Evolutionary conservation across 2,329 filamentous ascomycete genomes (phyloP), one percentile per base, ranked within the genome.

Genomic region (Cladosporium sp.): DNA sequence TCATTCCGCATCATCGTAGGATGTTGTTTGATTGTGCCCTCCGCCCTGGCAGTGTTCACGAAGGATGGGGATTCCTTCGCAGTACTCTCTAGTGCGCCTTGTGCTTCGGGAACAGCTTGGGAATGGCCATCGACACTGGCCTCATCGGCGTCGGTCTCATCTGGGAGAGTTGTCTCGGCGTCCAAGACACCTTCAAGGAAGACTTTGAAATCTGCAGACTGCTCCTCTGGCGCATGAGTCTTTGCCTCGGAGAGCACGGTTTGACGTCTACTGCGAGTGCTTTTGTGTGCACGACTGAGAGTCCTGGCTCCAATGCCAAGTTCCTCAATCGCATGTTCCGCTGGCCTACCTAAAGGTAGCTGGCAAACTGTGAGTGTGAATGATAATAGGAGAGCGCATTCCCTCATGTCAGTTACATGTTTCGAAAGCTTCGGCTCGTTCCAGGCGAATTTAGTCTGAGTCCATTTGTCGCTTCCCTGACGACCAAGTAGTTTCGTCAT

Each of bases 291-390:
- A 21, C 65, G 68, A 16, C 63, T 63, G 18, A 69, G 56, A 28
- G 54, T 63, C n/a, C 58, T 65, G 10, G 68, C 68, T 28, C 64
- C 66, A 7, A 53, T 28, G 25, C 43, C 36, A 5, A 69, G 53
- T 46, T 69, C 68, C 26, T 54, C 25, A 23, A 68, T 58, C 32
- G 65, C 67, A 30, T 59, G 46, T 1, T 58, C 62, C 14, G 64
- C 58, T 18, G 58, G 53, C n/a, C 30, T 34, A 13, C 66, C 66
- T 28, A 23, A 5, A n/a, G 66, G 66, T 3, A 69, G 51, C 48
- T 69, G 67, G 49, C 67, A 69, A 14, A 69, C 66, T 49, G 57
- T 65, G 14, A 69, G 63, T 5, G 62, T 64, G 43, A 69, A 67
- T 30, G 58, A 36, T 30, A 69, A 46, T 8, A 69, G 36, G 34